Percentiles rank a stretch among this genome's conserved stretches.
Conservation (phyloP, 116 monocot genomes). For the Iris pallida region DNA sequence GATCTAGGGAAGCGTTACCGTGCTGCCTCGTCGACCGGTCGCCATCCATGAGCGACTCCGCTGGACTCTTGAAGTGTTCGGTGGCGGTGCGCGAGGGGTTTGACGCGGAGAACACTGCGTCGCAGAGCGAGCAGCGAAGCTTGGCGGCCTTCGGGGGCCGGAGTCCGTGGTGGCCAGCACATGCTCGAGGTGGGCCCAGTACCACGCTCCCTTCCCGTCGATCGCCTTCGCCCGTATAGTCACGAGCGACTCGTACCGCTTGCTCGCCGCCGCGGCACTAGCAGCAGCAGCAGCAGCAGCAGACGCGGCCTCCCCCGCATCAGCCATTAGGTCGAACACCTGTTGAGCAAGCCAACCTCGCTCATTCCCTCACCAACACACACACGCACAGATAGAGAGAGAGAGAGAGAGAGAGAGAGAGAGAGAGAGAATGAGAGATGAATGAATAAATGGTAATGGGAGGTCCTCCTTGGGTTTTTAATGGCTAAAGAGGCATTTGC, state of each 20-base stretch:
- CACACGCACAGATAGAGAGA: too few species aligned
- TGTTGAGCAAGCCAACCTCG: too few species aligned
- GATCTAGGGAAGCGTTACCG: too few species aligned
- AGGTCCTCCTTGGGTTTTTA: too few species aligned
- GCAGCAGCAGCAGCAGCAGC: conserved; percentile 55
- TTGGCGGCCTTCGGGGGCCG: conserved; percentile 76
- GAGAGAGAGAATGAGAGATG: too few species aligned
- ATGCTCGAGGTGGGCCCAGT: conserved; percentile 30
- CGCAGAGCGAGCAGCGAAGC: conserved; percentile 84
- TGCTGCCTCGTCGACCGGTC: too few species aligned
- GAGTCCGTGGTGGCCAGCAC: conserved; percentile 58
- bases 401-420: too few species aligned
- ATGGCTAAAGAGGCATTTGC: too few species aligned
- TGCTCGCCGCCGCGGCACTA: conserved; percentile 18
- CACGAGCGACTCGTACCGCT: conserved; percentile 8
- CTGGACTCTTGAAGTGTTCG: conserved; percentile 96
- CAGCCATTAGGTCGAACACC: too few species aligned
- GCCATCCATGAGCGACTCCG: too few species aligned
- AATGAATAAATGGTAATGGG: too few species aligned
- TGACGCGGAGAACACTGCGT: conserved; percentile 94
- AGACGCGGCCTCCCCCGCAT: conserved; percentile 7
- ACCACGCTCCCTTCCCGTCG: conserved; percentile 16
- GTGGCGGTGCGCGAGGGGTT: conserved; percentile 96
- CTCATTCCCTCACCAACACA: too few species aligned
- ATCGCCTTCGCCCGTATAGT: neutral